Evolutionary conservation across 345 rosid species (phyloP), one percentile per base, ranked within the genome.

Genomic region (Eutrema yunnanense): DNA sequence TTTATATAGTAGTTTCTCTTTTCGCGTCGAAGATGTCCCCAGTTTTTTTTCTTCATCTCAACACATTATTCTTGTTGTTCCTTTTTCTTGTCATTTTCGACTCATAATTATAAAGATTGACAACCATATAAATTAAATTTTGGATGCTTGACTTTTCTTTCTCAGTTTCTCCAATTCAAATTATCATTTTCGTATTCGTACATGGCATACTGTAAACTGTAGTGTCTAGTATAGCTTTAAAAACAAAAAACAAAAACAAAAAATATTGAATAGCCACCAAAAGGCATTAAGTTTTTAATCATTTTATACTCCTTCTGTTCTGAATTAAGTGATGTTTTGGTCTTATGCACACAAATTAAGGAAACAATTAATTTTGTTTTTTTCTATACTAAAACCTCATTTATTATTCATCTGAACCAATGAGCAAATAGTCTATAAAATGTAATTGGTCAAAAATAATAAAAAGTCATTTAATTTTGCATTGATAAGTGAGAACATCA

Each of bases 11-110:
- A 64, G 6, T 10, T 64, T 54, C 64, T 32, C 34, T 51, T 30
- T 5, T 51, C 37, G 42, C 55, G 64, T 73, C 47, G 49, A 64
- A 6, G 40, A 34, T 65, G 58, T 54, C 51, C 47, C 33, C 34
- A 16, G 11, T 66, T 66, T 66, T 26, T 14, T 36, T 47, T 32
- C 26, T 36, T 19, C 22, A 19, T 19, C 64, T 58, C 61, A 41
- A 13, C 78, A 73, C 73, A 62, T 74, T 58, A 59, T 67, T 74
- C 68, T 50, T 34, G 48, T 67, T 74, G 61, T 74, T 59, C 62
- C 62, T 67, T 74, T 51, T 60, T 50, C 55, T 67, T 75, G 73
- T 75, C 79, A 67, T 68, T 75, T 67, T 67, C 68, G 10, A 19
- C 52, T 58, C 73, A 59, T 60, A 32, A 74, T n/a, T 67, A 58